These are phyloP conservation scores for Castanea mollissima DNA, from an alignment of 306 rosid species.

Conservation along the genomic window DNA sequence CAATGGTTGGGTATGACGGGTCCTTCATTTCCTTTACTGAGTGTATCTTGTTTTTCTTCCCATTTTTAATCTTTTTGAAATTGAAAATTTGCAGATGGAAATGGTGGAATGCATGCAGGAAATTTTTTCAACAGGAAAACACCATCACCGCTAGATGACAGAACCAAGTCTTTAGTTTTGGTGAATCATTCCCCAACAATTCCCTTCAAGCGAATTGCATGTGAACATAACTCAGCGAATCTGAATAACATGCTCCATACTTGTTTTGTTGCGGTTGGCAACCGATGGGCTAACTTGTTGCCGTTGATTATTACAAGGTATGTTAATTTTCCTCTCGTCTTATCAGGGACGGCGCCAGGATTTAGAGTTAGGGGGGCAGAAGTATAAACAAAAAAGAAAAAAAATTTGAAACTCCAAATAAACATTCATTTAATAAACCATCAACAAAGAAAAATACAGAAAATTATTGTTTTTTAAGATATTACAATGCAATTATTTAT, in stretches of 20 bases:
- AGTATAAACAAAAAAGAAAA: too few relatives aligned
- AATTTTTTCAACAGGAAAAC: constrained; percentile 74
- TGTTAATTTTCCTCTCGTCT: too few relatives aligned
- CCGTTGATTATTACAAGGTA: constrained; percentile 77
- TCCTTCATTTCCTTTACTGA: not conserved
- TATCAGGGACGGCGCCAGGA: too few relatives aligned
- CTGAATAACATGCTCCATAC: constrained; percentile 56
- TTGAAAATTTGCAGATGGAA: constrained; percentile 58
- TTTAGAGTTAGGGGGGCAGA: too few relatives aligned
- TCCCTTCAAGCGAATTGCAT: constrained; percentile 51
- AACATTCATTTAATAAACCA: too few relatives aligned
- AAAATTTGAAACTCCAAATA: too few relatives aligned
- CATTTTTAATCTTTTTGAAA: not conserved
- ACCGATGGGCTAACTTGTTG: constrained; percentile 75
- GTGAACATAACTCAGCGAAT: constrained; percentile 50
- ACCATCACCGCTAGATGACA: constrained; percentile 63
- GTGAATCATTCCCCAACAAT: constrained; percentile 55
- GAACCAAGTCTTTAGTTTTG: constrained; percentile 65
- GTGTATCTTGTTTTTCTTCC: not conserved
- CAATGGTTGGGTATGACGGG: too few relatives aligned
- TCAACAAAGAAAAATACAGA: too few relatives aligned
- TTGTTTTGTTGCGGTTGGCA: constrained; percentile 63
- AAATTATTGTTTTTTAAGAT: too few relatives aligned
- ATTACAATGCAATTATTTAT: too few relatives aligned
- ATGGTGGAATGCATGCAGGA: constrained; percentile 68